Base-by-base conservation (phyloP, 768 basidiomycete genomes). In the Hirschioporus abietinus region DNA sequence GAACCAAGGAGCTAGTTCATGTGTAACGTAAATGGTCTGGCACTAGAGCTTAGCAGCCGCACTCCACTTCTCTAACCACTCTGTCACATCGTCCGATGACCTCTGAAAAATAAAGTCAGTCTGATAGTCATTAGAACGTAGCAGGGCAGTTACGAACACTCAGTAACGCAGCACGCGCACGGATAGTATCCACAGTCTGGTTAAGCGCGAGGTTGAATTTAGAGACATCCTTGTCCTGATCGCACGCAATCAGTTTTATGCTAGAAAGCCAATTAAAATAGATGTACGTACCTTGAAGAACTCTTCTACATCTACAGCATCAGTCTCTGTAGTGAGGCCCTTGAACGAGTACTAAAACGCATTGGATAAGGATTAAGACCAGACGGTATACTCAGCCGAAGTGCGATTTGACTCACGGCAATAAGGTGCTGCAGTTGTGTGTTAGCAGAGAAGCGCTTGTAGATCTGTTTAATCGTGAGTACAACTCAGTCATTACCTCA, bases 391-490 rank as follows among this genome's bases (percentile, higher is more conserved):
- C 8, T 15, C 5, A 64, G 30, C 30, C 30, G 35, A 24, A 24
- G 26, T 26, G 64, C 26, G 35, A 23, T 30, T 15, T 60, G 17
- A 34, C 64, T 58, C 17, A 60, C 64, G 65, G 42, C 25, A 72
- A 70, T 70, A 70, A 64, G 67, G 71, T 60, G 75, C 70, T 60
- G 70, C 75, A 70, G 72, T 71, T 64, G 63, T 15, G 34, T 64
- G 74, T 88, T 91, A 68, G 86, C 88, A 72, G 85, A 87, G 74
- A 90, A 91, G 57, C 88, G 84, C 73, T 88, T 86, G 73, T 83
- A 81, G 42, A 92, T 76, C 86, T 90, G 72, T 42, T 64, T 26
- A 20, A 63, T 65, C 23, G 63, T 52, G 42, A 66, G 63, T 35
- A 64, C 58, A 68, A 34, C 9, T 27, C n/a, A 59, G 42, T 23